Conservation (phyloP, 495 filamentous ascomycete species). For the Aspergillus bertholletiae region DNA sequence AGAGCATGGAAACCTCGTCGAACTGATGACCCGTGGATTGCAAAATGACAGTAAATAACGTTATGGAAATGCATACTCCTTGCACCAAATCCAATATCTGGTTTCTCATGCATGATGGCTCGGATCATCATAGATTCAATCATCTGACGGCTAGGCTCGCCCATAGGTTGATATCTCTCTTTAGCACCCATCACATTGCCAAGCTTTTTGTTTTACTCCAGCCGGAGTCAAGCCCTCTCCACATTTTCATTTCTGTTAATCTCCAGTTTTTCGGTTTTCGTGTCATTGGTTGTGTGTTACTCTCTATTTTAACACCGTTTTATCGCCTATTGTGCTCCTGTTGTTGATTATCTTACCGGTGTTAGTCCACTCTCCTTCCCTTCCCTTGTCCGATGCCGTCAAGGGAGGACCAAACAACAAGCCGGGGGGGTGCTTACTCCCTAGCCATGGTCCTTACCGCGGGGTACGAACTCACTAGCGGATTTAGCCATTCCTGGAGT, state of each 20-base stretch:
- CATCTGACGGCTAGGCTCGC: not conserved
- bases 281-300: too few relatives aligned
- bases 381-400: too few relatives aligned
- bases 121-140: not conserved
- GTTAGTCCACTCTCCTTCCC: too few relatives aligned
- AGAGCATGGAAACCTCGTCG: not conserved
- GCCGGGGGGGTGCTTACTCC: not conserved
- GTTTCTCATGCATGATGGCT: not conserved
- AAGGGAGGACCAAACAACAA: not conserved
- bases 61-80: not conserved
- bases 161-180: not conserved
- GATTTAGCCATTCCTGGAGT: too few relatives aligned
- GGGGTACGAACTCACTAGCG: not conserved
- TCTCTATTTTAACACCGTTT: too few relatives aligned
- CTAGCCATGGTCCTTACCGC: not conserved
- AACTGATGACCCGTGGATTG: not conserved
- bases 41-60: not conserved
- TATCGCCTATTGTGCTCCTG: not conserved
- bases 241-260: not conserved
- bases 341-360: not conserved
- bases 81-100: not conserved
- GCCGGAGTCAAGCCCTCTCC: not conserved
- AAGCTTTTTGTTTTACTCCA: slow-evolving; percentile 1
- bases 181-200: not conserved
- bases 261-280: not conserved